Conservation (phyloP, 495 filamentous ascomycete species). For the Astrothelium subdiscretum region DNA sequence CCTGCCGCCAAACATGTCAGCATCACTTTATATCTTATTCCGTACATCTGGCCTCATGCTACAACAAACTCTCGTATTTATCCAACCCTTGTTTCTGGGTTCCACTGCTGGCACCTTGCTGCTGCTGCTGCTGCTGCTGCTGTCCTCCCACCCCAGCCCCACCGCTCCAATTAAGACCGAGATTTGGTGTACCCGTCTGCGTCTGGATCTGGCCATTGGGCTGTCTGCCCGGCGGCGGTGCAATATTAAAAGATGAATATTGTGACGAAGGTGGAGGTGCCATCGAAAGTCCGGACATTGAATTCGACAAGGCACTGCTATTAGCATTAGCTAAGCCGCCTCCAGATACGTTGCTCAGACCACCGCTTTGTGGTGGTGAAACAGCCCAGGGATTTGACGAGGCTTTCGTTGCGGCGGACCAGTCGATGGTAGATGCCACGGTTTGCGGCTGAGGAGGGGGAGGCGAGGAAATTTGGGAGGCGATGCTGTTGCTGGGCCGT, state of each 20-base stretch:
- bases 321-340: background rate
- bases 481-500: background rate
- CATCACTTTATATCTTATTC: too few relatives aligned
- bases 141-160: background rate
- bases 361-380: background rate
- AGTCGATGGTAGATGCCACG: constrained; percentile 11
- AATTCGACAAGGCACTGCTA: background rate
- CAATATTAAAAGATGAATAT: constrained; percentile 4
- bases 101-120: background rate
- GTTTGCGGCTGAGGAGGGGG: background rate
- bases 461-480: background rate
- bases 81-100: constrained; percentile 12
- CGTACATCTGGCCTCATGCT: background rate
- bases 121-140: constrained; percentile 3
- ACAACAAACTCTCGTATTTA: constrained; percentile 22
- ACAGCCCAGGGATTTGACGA: background rate
- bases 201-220: background rate
- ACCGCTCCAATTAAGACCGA: background rate
- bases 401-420: constrained; percentile 12
- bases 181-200: background rate
- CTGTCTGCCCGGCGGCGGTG: background rate
- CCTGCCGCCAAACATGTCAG: background rate
- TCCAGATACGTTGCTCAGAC: background rate
- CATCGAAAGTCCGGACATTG: constrained; percentile 5
- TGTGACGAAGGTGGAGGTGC: constrained; percentile 13